phyloP scores from a whole-genome alignment of 441 rosid genomes.

The Hura crepitans region DNA sequence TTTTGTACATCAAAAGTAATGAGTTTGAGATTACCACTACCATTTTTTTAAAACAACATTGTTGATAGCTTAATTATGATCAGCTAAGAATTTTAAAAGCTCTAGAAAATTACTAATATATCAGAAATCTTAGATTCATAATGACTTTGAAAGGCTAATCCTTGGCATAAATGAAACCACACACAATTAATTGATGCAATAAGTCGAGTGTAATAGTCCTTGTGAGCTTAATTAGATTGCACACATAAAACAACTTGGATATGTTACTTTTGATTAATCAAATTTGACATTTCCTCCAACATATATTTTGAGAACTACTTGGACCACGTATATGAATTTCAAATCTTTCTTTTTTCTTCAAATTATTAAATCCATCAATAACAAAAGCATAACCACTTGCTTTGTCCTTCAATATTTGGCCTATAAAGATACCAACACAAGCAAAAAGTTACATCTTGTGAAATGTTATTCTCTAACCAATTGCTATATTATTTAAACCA shows the following conservation, averaged over 20 bases:
- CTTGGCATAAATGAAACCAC: background rate
- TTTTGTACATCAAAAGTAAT: background rate
- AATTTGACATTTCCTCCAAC: too few species aligned
- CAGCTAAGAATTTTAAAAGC: background rate
- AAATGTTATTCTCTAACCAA: slow-evolving; percentile 14
- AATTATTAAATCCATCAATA: background rate
- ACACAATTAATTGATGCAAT: background rate
- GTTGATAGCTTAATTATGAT: background rate
- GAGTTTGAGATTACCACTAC: background rate
- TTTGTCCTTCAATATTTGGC: too few species aligned
- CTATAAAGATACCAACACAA: slow-evolving; percentile 11
- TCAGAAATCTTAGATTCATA: background rate
- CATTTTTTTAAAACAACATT: background rate
- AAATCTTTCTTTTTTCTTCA: background rate
- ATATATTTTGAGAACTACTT: background rate
- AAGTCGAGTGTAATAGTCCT: background rate
- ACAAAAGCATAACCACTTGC: background rate
- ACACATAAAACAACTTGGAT: background rate
- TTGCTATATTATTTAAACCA: slow-evolving; percentile 3
- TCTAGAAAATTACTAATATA: background rate
- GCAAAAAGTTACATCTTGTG: background rate
- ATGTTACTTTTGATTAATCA: background rate
- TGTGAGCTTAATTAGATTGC: background rate
- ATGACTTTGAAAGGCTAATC: background rate
- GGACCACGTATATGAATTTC: background rate